Percentiles rank a stretch among this genome's conserved stretches.
Conservation (phyloP, 163 green algal species). For the Chloromonas sp. region DNA sequence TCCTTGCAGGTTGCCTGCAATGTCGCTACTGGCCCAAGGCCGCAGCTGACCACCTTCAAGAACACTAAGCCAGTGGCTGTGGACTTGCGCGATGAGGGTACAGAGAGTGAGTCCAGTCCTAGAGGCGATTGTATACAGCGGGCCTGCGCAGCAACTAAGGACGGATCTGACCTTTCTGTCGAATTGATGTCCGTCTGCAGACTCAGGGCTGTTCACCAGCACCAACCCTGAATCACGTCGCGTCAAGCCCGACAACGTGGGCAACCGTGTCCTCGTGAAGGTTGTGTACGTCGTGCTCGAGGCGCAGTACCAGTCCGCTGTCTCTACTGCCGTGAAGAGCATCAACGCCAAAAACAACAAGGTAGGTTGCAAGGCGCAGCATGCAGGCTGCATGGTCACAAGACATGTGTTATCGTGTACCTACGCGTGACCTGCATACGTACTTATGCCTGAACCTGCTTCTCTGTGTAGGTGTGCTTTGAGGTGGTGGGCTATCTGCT, state of each 20-base stretch:
- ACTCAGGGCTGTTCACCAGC: conserved; percentile 67
- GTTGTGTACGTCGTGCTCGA: conserved; percentile 98
- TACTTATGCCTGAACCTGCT: not conserved
- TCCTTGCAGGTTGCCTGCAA: conserved; percentile 57
- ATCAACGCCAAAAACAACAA: conserved; percentile 88
- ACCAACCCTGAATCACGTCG: conserved; percentile 83
- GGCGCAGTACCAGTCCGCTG: conserved; percentile 93
- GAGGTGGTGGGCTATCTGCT: conserved; percentile 97
- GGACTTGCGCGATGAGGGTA: conserved; percentile 54
- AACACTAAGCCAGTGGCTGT: conserved; percentile 59
- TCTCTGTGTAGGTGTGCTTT: conserved; percentile 67
- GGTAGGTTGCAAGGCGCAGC: conserved; percentile 11
- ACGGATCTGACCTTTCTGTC: not conserved
- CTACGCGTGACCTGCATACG: not conserved
- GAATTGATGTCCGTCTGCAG: not conserved
- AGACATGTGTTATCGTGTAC: not conserved
- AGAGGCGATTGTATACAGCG: not conserved
- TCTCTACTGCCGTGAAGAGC: conserved; percentile 82
- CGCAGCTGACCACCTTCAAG: conserved; percentile 31
- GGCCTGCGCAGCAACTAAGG: not conserved
- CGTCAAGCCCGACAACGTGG: conserved; percentile 71
- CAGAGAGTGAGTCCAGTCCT: conserved; percentile 24
- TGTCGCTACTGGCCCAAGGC: conserved; percentile 52
- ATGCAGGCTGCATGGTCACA: not conserved
- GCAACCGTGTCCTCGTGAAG: conserved; percentile 79